Conservation (phyloP, 2,329 filamentous ascomycete species). For the Fusarium foetens region DNA sequence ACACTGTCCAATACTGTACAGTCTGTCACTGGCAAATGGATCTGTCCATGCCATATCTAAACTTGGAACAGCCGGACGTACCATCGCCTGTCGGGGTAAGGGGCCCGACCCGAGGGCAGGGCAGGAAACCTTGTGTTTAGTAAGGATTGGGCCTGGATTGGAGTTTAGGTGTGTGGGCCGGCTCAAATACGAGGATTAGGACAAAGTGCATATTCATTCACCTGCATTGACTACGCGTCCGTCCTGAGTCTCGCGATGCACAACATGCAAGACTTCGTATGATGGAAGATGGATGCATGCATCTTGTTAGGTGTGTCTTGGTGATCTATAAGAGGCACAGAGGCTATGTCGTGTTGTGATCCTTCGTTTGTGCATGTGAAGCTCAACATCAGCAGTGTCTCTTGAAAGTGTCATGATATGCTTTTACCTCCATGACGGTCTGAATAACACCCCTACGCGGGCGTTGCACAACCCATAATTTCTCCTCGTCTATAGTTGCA, state of each 20-base stretch:
- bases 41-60: constrained; percentile 31
- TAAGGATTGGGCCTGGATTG: constrained; percentile 34
- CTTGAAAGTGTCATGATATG: background rate
- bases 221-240: constrained; percentile 29
- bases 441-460: background rate
- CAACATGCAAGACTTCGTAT: constrained; percentile 10
- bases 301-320: background rate
- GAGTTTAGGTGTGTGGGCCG: constrained; percentile 29
- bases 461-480: constrained; percentile 12
- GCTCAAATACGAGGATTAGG: constrained; percentile 34
- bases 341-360: constrained; percentile 18
- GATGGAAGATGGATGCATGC: background rate
- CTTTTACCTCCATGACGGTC: constrained; percentile 2
- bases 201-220: constrained; percentile 1
- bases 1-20: constrained; percentile 20
- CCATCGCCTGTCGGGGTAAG: constrained; percentile 39
- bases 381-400: background rate
- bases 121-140: constrained; percentile 35
- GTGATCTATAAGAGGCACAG: constrained; percentile 3
- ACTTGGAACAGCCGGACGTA: constrained; percentile 38
- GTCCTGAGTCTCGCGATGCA: constrained; percentile 17
- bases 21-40: constrained; percentile 29
- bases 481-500: constrained; percentile 14
- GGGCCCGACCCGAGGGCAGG: constrained; percentile 29
- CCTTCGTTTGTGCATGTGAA: background rate